A percentile compares a stretch with the other conserved stretches of the same genome.
Evolutionary conservation across 2,329 filamentous ascomycete species (phyloP).

Genomic region (Drechslerella coelobrocha): DNA sequence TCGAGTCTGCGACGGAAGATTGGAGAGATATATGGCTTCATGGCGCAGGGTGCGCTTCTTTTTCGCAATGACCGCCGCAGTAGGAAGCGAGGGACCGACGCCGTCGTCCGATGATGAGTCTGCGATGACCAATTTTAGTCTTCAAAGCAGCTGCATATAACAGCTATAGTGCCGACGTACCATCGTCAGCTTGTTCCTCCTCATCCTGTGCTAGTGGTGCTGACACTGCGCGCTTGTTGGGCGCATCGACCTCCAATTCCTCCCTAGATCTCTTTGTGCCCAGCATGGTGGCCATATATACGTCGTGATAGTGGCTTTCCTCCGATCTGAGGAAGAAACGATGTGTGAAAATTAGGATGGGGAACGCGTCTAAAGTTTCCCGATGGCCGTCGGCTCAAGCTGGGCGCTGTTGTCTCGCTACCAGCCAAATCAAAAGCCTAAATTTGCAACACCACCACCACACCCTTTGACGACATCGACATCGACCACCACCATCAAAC

Average conservation of each 20-base stretch:
- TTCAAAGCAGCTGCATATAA: background rate
- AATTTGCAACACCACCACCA: conserved; percentile 6
- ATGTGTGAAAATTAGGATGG: background rate
- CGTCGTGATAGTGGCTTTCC: background rate
- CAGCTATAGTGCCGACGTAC: conserved; percentile 5
- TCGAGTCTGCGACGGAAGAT: conserved; percentile 77
- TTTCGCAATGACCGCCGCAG: conserved; percentile 71
- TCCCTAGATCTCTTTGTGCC: conserved; percentile 35
- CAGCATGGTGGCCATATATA: conserved; percentile 17
- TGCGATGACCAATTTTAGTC: conserved; percentile 52
- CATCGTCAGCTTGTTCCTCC: conserved; percentile 30
- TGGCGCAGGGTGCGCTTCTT: conserved; percentile 89
- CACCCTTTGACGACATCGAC: background rate
- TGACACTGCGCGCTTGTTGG: conserved; percentile 31
- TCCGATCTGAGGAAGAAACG: background rate
- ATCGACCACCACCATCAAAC: background rate
- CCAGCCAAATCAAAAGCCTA: background rate
- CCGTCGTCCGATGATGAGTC: conserved; percentile 84
- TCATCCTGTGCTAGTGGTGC: conserved; percentile 26
- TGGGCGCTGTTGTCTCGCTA: too few species aligned
- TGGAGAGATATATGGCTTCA: conserved; percentile 84
- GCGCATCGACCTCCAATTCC: conserved; percentile 32
- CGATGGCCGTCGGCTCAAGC: background rate
- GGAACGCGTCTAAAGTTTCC: conserved; percentile 18
- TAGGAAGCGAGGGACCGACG: conserved; percentile 89